Base-by-base conservation (phyloP, 129 eudicot genomes). In the Artemisia tridentata region DNA sequence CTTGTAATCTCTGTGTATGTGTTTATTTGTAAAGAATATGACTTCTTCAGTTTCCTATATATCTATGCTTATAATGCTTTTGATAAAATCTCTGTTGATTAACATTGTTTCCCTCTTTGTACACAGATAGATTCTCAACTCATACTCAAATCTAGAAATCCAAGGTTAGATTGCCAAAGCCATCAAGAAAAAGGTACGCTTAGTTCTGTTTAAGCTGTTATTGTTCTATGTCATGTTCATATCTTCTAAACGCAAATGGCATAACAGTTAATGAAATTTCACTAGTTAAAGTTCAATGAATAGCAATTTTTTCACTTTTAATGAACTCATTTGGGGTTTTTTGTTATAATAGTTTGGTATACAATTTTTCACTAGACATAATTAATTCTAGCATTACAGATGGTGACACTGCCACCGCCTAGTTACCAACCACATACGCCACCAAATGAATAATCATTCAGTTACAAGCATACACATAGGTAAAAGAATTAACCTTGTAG, bases 1-100 rank as follows among this genome's bases (percentile, higher is more conserved):
- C 9, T 7, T 12, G 43, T 27, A 27, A 69, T 69, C 74, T 69
- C 12, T 54, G 29, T 54, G 38, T 38, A 54, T 18, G 51, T 34
- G 52, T 38, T 31, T 69, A 38, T 57, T 69, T 31, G 51, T 52
- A 38, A 54, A 5, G 7, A 12, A 49, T 31, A 23, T 6, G 52
- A 53, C 50, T 17, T 54, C 29, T 38, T 67, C 9, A 3, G 29
- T 54, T 69, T 54, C 34, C 10, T 11, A 51, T 29, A 54, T 69
- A 69, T 69, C 64, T 69, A 43, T 69, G 19, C 1, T 53, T 53
- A 43, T 52, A 53, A 43, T 69, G 19, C 1, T 53, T 53, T 56
- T 52, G 64, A 31, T 69, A 53, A 54, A 34, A 54, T 34, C 18
- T 54, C 62, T 31, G 34, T 17, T 54, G 14, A 55, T 4, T 12